Conservation (phyloP, 2,329 filamentous ascomycete genomes). For the Fusarium coffeatum region DNA sequence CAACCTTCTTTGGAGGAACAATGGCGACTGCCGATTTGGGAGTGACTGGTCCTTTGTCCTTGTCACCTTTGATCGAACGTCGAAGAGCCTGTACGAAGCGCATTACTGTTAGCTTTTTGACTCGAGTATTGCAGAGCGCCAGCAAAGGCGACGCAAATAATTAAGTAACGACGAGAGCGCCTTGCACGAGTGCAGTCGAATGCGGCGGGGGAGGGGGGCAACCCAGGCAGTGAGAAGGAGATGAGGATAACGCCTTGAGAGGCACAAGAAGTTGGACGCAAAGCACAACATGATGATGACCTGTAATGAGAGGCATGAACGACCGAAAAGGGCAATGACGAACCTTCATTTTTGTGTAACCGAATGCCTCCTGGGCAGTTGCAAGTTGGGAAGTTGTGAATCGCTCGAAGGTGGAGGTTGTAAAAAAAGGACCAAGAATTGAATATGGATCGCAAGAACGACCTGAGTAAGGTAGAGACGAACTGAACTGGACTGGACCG, state of each 20-base stretch:
- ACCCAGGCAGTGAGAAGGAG: constrained; percentile 7
- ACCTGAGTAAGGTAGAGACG: constrained; percentile 6
- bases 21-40: constrained; percentile 90
- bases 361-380: constrained; percentile 46
- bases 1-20: constrained; percentile 91
- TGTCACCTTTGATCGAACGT: constrained; percentile 91
- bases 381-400: constrained; percentile 42
- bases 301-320: constrained; percentile 20
- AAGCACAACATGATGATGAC: constrained; percentile 10
- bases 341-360: constrained; percentile 55
- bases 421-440: constrained; percentile 40
- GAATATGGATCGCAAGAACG: constrained; percentile 6
- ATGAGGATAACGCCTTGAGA: constrained; percentile 19
- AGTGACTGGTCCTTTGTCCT: constrained; percentile 80
- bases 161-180: constrained; percentile 11
- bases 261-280: constrained; percentile 13
- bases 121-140: constrained; percentile 32
- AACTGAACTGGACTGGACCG: neutral
- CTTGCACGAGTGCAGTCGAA: constrained; percentile 7
- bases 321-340: constrained; percentile 43
- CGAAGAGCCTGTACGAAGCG: constrained; percentile 75
- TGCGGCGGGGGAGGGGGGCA: constrained; percentile 33
- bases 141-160: constrained; percentile 24
- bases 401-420: constrained; percentile 39
- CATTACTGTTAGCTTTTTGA: constrained; percentile 56